Conservation (phyloP, 2,329 filamentous ascomycete species). For the Periglandula ipomoeae region DNA sequence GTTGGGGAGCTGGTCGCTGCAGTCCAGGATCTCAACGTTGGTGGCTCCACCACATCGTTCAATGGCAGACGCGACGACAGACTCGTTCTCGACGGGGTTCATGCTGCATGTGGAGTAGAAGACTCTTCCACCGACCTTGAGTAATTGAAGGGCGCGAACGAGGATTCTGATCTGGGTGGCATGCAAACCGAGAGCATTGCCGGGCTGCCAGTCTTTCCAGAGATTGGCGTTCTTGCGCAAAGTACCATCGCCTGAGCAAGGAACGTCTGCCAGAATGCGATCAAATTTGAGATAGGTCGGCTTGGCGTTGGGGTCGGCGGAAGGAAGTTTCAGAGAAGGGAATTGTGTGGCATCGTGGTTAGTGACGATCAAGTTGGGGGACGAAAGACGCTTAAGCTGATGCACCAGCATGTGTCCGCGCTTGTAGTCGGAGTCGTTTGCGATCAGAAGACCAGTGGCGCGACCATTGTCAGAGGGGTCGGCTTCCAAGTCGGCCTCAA, state of each 20-base stretch:
- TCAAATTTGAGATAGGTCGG: slow-evolving; percentile 89
- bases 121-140: slow-evolving; percentile 88
- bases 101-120: slow-evolving; percentile 99
- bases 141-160: slow-evolving; percentile 85
- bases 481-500: slow-evolving; percentile 43
- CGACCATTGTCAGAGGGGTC: slow-evolving; percentile 69
- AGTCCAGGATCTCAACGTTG: slow-evolving; percentile 80
- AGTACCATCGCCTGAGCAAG: slow-evolving; percentile 93
- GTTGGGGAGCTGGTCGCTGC: slow-evolving; percentile 64
- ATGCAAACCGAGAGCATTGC: slow-evolving; percentile 80
- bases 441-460: slow-evolving; percentile 83
- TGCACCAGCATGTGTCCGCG: slow-evolving; percentile 95
- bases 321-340: slow-evolving; percentile 78
- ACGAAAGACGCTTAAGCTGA: slow-evolving; percentile 93
- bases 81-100: slow-evolving; percentile 97
- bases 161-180: slow-evolving; percentile 82
- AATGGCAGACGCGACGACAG: slow-evolving; percentile 80
- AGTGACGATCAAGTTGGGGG: slow-evolving; percentile 91
- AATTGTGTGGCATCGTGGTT: slow-evolving; percentile 97
- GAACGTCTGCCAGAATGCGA: slow-evolving; percentile 90
- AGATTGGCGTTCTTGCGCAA: slow-evolving; percentile 85
- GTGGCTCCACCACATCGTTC: slow-evolving; percentile 75
- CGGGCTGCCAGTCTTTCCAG: slow-evolving; percentile 91
- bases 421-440: slow-evolving; percentile 95
- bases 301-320: slow-evolving; percentile 41